A percentile compares a stretch with the other conserved stretches of the same genome.
These are phyloP conservation scores for Athelia sp. DNA, from an alignment of 1,284 basidiomycete genomes.

Conservation along the genomic window DNA sequence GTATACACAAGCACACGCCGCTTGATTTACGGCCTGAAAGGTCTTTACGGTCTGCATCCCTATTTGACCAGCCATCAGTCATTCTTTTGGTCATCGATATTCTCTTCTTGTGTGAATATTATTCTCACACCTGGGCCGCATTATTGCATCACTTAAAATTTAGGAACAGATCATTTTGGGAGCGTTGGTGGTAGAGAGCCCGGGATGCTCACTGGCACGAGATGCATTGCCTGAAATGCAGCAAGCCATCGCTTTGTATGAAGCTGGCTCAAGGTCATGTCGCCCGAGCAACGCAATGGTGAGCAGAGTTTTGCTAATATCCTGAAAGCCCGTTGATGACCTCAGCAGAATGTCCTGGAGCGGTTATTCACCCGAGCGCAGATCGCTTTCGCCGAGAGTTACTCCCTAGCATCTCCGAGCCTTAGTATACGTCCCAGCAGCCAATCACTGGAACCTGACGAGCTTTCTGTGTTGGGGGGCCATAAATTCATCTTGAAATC, in stretches of 20 bases:
- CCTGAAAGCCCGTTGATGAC: too few species aligned
- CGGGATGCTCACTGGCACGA: constrained; percentile 34
- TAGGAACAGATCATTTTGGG: constrained; percentile 36
- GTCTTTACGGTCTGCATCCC: constrained; percentile 34
- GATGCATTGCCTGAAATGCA: constrained; percentile 37
- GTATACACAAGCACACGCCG: constrained; percentile 39
- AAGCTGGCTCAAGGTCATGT: constrained; percentile 34
- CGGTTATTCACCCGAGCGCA: too few species aligned
- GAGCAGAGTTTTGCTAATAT: constrained; percentile 4
- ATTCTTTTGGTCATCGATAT: constrained; percentile 51
- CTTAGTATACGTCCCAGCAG: too few species aligned
- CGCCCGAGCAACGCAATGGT: constrained; percentile 37
- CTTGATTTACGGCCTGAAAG: constrained; percentile 33
- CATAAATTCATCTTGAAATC: background rate
- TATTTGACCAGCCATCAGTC: constrained; percentile 28
- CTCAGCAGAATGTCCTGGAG: too few species aligned
- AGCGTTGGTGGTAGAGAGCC: constrained; percentile 40
- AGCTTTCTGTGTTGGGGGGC: background rate
- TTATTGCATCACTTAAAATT: background rate
- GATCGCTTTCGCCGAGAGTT: too few species aligned
- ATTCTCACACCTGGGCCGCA: background rate
- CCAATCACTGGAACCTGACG: too few species aligned
- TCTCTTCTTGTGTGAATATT: constrained; percentile 42
- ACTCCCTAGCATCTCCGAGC: too few species aligned
- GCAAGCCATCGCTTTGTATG: constrained; percentile 32